phyloP scores from a whole-genome alignment of 2,329 filamentous ascomycete species.

The Exserohilum rostratum region DNA sequence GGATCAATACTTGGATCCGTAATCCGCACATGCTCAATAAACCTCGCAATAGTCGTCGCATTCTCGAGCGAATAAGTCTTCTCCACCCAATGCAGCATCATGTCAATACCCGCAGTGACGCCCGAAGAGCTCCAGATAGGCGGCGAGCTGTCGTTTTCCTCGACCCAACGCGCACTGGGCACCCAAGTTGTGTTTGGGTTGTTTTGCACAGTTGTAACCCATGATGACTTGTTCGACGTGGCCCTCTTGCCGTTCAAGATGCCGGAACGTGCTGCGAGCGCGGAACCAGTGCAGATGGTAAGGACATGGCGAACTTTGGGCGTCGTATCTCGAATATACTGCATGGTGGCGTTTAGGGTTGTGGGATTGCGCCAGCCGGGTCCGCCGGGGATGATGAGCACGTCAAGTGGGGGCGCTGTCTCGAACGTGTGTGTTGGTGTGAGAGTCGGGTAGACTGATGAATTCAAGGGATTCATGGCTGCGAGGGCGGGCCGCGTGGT shows the following conservation, averaged over 20 bases:
- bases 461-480: constrained; percentile 34
- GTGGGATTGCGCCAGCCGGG: constrained; percentile 50
- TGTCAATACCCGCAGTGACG: constrained; percentile 66
- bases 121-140: constrained; percentile 67
- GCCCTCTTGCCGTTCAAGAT: constrained; percentile 61
- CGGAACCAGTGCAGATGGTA: constrained; percentile 69
- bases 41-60: constrained; percentile 57
- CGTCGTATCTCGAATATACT: constrained; percentile 57
- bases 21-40: constrained; percentile 64
- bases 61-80: constrained; percentile 59
- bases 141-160: constrained; percentile 59
- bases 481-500: constrained; percentile 25
- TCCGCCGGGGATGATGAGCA: constrained; percentile 70
- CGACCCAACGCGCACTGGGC: constrained; percentile 65
- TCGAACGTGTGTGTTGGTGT: constrained; percentile 61
- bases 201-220: constrained; percentile 49
- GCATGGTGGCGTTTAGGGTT: constrained; percentile 44
- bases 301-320: constrained; percentile 62
- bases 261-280: constrained; percentile 63
- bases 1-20: constrained; percentile 59
- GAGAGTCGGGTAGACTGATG: constrained; percentile 43
- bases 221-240: constrained; percentile 52
- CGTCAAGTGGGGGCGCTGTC: constrained; percentile 60
- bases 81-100: constrained; percentile 61
- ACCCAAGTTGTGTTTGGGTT: constrained; percentile 64